These are phyloP conservation scores for Suillus clintonianus DNA, from an alignment of 768 basidiomycete genomes.

Conservation along the genomic window DNA sequence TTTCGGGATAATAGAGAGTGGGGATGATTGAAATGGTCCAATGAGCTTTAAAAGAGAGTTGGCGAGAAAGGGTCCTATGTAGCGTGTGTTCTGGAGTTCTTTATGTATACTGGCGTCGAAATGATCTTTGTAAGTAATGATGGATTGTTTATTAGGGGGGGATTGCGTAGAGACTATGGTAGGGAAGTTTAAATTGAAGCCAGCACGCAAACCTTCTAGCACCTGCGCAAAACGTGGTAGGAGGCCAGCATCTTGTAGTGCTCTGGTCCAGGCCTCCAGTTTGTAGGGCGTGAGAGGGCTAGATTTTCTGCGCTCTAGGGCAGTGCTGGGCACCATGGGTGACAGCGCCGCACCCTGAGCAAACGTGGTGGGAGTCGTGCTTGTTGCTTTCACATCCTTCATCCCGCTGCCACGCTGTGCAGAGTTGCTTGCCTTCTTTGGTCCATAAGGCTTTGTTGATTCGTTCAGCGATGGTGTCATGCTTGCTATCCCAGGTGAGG, in stretches of 20 bases:
- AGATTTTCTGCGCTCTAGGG: no score
- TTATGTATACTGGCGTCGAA: constrained; percentile 1
- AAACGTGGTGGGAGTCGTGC: no score
- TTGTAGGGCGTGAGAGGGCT: constrained; percentile 12
- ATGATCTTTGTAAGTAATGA: background rate
- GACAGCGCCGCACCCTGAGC: no score
- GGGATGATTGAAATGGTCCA: constrained; percentile 21
- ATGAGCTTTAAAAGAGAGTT: constrained; percentile 1
- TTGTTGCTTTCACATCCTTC: no score
- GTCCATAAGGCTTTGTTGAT: no score
- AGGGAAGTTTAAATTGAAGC: constrained; percentile 14
- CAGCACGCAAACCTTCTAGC: background rate
- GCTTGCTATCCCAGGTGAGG: no score
- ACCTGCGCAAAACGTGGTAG: background rate
- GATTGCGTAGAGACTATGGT: background rate
- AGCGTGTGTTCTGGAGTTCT: constrained; percentile 1
- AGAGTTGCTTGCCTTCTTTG: no score
- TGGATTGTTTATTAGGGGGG: constrained; percentile 13
- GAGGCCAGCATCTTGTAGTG: background rate
- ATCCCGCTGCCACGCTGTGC: no score
- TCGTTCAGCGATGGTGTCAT: no score
- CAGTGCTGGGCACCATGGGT: no score
- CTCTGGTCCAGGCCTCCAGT: constrained; percentile 6
- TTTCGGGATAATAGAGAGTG: constrained; percentile 36
- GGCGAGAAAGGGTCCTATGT: constrained; percentile 14